Base-by-base conservation (phyloP, 139 green algal genomes). In the Chlamydomonas schloesseri region DNA sequence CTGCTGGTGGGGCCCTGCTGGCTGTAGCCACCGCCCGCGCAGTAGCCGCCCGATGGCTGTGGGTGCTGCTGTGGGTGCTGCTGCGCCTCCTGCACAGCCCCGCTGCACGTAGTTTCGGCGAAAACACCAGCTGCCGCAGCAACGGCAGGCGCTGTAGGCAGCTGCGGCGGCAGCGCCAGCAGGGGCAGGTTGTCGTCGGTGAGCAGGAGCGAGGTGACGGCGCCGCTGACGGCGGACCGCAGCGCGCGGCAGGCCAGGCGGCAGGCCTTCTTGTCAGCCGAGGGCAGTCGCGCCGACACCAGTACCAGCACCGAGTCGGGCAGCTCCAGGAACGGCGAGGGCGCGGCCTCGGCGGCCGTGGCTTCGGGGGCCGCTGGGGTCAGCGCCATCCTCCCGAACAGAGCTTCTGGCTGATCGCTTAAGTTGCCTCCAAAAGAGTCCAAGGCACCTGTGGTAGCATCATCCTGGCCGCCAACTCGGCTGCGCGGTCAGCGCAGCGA, bases 191-290 rank as follows among this genome's bases (percentile, higher is more conserved):
- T 76, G 29, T 18, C 24, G 33, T 85, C 79, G 5, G 79, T 85
- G 1, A 85, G 31, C 14, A 85, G 79, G 18, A 85, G 60, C 36
- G 79, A 85, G 46, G 28, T 29, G 28, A 85, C 79, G 17, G 79
- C 79, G 33, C 3, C 46, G 47, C 60, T 64, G 13, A 74, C 82
- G 10, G 82, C 58, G 42, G 71, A 20, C 37, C 60, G 36, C 28
- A 81, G 71, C 28, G 82, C 37, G 26, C 82, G 57, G 71, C 71
- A 81, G 58, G 57, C 71, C 37, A 87, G 71, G 29, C 72, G 58
- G 0, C 58, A 60, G 3, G 82, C 37, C 37, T 80, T 87, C 71
- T 87, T 87, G 79, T 85, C 79, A 1, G 79, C 33, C 3, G 79
- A 76, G 34, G 79, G 67, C 33, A 85, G 79, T n/a, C 67, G 23